Base-by-base conservation (phyloP, 2,329 filamentous ascomycete genomes). In the Xylaria sp. region DNA sequence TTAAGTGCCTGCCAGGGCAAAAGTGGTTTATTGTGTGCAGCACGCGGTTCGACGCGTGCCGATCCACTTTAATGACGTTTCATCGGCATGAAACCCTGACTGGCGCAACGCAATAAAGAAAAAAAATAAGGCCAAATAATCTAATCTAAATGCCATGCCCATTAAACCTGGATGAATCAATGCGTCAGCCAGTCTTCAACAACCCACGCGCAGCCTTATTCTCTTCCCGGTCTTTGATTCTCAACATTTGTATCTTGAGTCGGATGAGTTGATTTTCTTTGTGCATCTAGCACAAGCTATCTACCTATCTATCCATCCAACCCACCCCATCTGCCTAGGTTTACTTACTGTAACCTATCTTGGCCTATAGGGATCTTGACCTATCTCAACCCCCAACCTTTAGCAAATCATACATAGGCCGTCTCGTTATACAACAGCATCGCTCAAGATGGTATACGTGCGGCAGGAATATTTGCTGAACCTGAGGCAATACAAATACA, bases 401-500 rank as follows among this genome's bases (percentile, higher is more conserved):
- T 12, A 17, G n/a, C 48, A 19, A 27, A 51, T 51, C 42, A 17
- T 17, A 45, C 42, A 17, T 3, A 47, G n/a, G 39, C 12, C 39
- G 11, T 5, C 8, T 14, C 7, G 4, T 19, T 47, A 47, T 47
- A 47, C 42, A 19, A 9, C 42, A 47, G 6, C 47, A 9, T 54
- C 39, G n/a, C 71, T 65, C 76, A 76, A 73, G 64, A 98, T 98
- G 94, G 94, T 96, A 70, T 98, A 98, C 86, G 94, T 99, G 69
- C 93, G 96, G 73, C 93, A 97, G 82, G 90, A 94, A 78, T 90
- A 93, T 82, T 90, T 99, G 71, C 90, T 92, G 47, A 93, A 93
- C 79, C 89, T 99, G 75, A 93, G 92, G 81, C 88, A 94, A 82
- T 99, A 99, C 89, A 96, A 97, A 82, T 99, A 99, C 86, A 93